A percentile compares a stretch with the other conserved stretches of the same genome.
phyloP scores from a whole-genome alignment of 345 rosid genomes.

The Aegle marmelos region DNA sequence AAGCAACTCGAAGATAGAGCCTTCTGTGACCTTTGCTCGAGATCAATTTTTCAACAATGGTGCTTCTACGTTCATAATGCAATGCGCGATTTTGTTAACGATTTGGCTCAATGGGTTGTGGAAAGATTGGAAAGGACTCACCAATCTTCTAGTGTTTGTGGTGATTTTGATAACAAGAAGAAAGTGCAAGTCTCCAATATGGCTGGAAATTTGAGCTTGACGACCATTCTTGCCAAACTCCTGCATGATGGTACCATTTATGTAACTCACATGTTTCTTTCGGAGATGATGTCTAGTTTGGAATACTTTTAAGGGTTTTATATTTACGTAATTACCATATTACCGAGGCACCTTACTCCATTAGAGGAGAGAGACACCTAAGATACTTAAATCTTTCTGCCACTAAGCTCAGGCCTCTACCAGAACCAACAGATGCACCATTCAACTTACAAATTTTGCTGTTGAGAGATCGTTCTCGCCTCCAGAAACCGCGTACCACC shows the following conservation, averaged over 20 bases:
- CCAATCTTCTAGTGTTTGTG: neutral
- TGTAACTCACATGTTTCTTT: too few species aligned
- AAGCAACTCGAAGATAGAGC: neutral
- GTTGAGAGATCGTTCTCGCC: neutral
- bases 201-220: too few species aligned
- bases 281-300: neutral
- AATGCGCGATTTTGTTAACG: neutral
- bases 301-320: neutral
- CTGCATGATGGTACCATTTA: too few species aligned
- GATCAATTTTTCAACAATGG: constrained; percentile 12
- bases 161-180: too few species aligned
- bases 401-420: neutral
- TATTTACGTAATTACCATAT: neutral
- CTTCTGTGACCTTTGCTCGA: neutral
- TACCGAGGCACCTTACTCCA: neutral
- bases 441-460: neutral
- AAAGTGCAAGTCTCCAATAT: neutral
- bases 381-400: neutral
- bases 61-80: neutral
- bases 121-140: neutral
- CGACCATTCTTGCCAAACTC: neutral
- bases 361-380: neutral
- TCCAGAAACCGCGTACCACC: neutral
- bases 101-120: neutral
- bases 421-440: neutral